These are phyloP conservation scores for Pseudogymnoascus sp. DNA, from an alignment of 2,329 filamentous ascomycete genomes.

Conservation along the genomic window DNA sequence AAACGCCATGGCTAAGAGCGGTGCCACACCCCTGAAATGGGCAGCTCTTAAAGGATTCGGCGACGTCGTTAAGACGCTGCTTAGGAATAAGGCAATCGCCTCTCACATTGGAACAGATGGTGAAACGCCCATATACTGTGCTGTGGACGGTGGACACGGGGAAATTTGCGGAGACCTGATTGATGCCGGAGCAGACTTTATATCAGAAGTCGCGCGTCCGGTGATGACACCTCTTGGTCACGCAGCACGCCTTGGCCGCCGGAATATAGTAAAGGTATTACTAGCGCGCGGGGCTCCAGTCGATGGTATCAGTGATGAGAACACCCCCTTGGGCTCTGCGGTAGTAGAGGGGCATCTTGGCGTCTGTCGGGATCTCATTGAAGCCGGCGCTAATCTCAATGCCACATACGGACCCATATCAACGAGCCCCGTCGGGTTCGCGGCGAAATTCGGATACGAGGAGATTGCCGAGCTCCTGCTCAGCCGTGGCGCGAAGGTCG, in stretches of 20 bases:
- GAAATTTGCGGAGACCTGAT: background rate
- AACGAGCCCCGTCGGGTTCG: background rate
- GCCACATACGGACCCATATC: background rate
- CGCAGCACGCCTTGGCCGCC: background rate
- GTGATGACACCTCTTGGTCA: background rate
- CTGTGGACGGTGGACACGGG: background rate
- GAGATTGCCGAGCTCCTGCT: background rate
- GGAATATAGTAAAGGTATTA: background rate
- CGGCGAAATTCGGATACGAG: background rate
- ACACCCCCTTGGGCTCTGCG: background rate
- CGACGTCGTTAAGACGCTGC: constrained; percentile 1
- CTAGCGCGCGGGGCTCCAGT: background rate
- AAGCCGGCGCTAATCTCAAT: background rate
- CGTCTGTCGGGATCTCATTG: background rate
- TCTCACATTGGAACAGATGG: constrained; percentile 1
- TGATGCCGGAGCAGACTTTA: background rate
- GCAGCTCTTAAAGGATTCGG: constrained; percentile 10
- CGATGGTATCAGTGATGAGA: background rate
- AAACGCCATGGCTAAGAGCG: background rate
- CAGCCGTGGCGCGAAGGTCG: background rate
- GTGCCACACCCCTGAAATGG: constrained; percentile 7
- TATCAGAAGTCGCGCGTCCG: background rate
- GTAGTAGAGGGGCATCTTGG: background rate
- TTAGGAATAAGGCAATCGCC: constrained; percentile 7
- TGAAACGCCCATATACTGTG: background rate